Base-by-base conservation (phyloP, 108 stramenopile genomes). In the Skeletonema costatum region DNA sequence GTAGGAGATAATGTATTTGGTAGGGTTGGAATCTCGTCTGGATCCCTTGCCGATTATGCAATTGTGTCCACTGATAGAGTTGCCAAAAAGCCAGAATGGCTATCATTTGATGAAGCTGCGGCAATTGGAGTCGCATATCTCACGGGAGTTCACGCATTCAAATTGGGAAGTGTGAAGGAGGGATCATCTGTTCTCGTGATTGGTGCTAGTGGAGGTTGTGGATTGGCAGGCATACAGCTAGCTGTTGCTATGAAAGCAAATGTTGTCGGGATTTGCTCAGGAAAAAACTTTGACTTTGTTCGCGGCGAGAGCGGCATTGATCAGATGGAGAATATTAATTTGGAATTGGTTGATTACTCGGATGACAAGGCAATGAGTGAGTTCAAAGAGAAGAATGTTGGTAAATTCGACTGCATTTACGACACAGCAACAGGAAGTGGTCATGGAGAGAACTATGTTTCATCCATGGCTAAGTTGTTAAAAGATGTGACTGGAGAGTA, bases 141-240 rank as follows among this genome's bases (percentile, higher is more conserved):
- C 63, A 82, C 80, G 0, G 80, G 73, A 11, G 4, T 82, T 21
- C 71, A 82, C 33, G 65, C 81, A 4, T 48, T 80, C 14, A 65
- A 71, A n/a, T 59, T 60, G 32, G 78, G 78, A 14, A 72, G 68
- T 25, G 71, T 80, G 58, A 66, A 50, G 46, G 71, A 66, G 41
- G 81, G 76, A 21, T 82, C 81, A 14, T 60, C 42, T 14, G 83
- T 84, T 16, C 66, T 84, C 2, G 44, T 85, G 0, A 85, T 81
- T 6, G 80, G 85, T n/a, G 81, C 85, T 2, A 86, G 85, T 65
- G 85, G 85, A 7, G 85, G 85, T 5, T 86, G 85, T 60, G 85
- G 85, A 31, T 11, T 86, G 4, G 82, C 85, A 12, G 85, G 76
- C 13, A 35, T 76, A n/a, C 85, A 86, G 50, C 62, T 86, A 35